These are phyloP conservation scores for Phalaenopsis aphrodite DNA, from an alignment of 106 monocot genomes.

Conservation along the genomic window DNA sequence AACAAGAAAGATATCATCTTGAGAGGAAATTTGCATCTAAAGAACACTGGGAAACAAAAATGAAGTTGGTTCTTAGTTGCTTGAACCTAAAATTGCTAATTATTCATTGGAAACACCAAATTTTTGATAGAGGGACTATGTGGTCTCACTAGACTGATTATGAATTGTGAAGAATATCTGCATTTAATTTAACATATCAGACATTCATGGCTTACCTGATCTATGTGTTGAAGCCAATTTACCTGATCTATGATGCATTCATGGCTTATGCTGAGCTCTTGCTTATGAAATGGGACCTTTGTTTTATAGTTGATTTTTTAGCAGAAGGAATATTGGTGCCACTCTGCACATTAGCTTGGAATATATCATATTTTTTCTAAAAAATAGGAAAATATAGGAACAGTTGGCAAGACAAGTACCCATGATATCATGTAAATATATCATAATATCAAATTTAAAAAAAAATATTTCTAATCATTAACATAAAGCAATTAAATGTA, in stretches of 20 bases:
- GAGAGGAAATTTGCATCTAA: not conserved
- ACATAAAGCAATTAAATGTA: too few relatives aligned
- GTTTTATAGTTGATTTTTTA: not conserved
- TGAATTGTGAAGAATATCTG: not conserved
- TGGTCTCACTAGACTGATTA: not conserved
- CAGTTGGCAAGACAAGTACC: too few relatives aligned
- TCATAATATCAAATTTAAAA: too few relatives aligned
- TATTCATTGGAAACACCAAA: not conserved
- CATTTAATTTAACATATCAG: too few relatives aligned
- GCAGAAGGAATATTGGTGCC: not conserved
- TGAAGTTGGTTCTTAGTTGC: not conserved
- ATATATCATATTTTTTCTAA: too few relatives aligned
- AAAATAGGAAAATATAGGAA: too few relatives aligned
- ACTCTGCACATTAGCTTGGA: too few relatives aligned
- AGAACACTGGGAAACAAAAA: not conserved
- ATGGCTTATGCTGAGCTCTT: not conserved
- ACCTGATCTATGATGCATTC: not conserved
- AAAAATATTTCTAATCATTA: too few relatives aligned
- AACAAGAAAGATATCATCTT: not conserved
- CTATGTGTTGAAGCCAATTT: not conserved
- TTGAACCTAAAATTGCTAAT: not conserved
- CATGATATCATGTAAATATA: too few relatives aligned
- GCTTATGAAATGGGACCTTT: not conserved
- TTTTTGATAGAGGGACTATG: not conserved
- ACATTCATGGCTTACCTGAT: too few relatives aligned